Evolutionary conservation across 2,329 filamentous ascomycete species (phyloP), one percentile per base, ranked within the genome.

Genomic region (Periconia macrospinosa): DNA sequence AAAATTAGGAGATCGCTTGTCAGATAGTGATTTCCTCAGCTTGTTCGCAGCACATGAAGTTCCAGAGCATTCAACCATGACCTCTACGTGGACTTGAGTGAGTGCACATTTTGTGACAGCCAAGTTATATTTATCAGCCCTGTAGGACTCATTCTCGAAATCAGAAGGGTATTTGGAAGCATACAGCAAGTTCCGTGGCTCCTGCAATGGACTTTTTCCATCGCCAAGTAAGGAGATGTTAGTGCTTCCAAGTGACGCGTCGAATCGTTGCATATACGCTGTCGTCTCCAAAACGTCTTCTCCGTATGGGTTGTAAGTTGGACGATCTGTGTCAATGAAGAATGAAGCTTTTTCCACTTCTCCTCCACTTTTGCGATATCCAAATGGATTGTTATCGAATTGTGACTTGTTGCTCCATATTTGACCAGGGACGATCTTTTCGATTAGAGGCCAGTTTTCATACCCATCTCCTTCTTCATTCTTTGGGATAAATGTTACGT

Each of bases 271-370:
- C 1, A 60, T 5, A 10, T 45, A 33, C 1, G 42, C 35, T 1
- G 52, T 49, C 40, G 58, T 44, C 2, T 37, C 45, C 1, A 45
- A 40, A 35, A 53, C 49, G 33, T 52, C 11, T 1, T 10, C 7
- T 19, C 33, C 33, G 33, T 27, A 37, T n/a, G 11, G 33, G 11
- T n/a, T 37, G 11, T n/a, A 49, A 2, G 37, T 51, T 14, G 46
- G 35, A 0, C 52, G 54, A 30, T 57, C 56, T 0, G 66, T 70
- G 18, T 70, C 66, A 3, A 70, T 52, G 40, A 70, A 64, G 41
- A 71, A 72, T 0, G 59, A 62, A 1, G 48, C n/a, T 3, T 10
- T 45, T 3, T 27, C 14, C 6, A 48, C 52, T 5, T 17, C 17
- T 19, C 15, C 17, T 13, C 33, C 33, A 20, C 6, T 13, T 15